Evolutionary conservation across 768 basidiomycete genomes (phyloP), one percentile per base, ranked within the genome.

Genomic region (Russula sp.): DNA sequence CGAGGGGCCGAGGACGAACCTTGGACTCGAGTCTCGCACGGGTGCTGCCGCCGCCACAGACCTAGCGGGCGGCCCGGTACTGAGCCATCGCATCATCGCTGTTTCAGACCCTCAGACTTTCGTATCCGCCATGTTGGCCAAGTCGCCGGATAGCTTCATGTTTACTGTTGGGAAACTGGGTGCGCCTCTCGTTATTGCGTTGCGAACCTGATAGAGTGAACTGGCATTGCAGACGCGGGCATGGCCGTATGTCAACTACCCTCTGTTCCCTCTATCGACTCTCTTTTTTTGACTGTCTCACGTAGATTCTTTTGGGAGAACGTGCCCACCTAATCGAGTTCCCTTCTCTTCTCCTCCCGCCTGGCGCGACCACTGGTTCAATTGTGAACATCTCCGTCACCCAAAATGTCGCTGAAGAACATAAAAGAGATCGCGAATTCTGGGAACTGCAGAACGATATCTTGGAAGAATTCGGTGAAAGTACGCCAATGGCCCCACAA

Each of bases 241-340:
- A 94, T 94, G 93, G 93, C 94, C 74, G 94, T 94, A 79, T 57
- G 80, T 70, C 46, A 36, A 51, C 44, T 59, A 1, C 36, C 20
- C n/a, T 30, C n/a, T 42, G 14, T 26, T 38, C 38, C 26, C 32
- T 7, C 18, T 61, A 28, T 57, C 57, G 26, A 36, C 71, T 78
- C 69, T 53, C 44, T 54, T 36, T 34, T 50, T 30, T 50, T 30
- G 62, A 56, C 53, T 30, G 60, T 32, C 57, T 48, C 40, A 68
- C 18, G 52, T 73, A 94, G 93, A 95, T 97, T 68, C 83, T 96
- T 1, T 82, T 98, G 16, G 94, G 96, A 18, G 93, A 92, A 74
- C 84, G 93, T 49, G 95, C 95, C 20, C 96, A 98, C 72, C 82
- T 98, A 40, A 96, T 99, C 70, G 96, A 99, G 76, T 99, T 98